Conservation (phyloP, 495 filamentous ascomycete genomes). For the Xylaria castorea region DNA sequence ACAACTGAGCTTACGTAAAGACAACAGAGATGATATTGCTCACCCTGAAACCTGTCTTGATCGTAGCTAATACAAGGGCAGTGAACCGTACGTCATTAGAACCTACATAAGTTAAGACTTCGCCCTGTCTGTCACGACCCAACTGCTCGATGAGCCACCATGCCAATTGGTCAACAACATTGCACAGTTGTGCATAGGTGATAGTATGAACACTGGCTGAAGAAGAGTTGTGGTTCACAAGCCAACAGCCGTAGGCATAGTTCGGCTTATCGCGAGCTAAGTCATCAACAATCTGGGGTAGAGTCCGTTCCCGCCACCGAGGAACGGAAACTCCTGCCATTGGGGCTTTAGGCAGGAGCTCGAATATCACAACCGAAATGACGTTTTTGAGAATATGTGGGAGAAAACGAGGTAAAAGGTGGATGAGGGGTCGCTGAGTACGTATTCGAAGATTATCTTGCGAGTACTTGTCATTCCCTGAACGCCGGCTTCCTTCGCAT, state of each 20-base stretch:
- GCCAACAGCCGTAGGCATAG: conserved; percentile 39
- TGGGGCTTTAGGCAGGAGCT: too few relatives aligned
- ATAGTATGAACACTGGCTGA: conserved; percentile 45
- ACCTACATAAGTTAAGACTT: conserved; percentile 43
- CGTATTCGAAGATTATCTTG: too few relatives aligned
- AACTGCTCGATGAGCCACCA: conserved; percentile 48
- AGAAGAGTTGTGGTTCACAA: conserved; percentile 31
- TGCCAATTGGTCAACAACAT: conserved; percentile 50
- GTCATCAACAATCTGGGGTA: conserved; percentile 50
- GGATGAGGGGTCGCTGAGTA: too few relatives aligned
- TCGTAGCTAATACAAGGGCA: conserved; percentile 30
- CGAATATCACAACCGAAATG: too few relatives aligned
- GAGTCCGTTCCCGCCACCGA: neutral
- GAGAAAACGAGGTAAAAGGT: too few relatives aligned
- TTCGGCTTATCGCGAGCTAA: conserved; percentile 46
- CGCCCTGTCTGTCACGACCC: neutral
- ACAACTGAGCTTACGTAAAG: too few relatives aligned
- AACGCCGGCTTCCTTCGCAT: too few relatives aligned
- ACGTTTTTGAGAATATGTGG: too few relatives aligned
- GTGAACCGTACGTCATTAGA: conserved; percentile 40
- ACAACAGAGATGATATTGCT: neutral
- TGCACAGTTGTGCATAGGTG: conserved; percentile 48
- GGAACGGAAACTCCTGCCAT: too few relatives aligned
- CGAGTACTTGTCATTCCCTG: too few relatives aligned
- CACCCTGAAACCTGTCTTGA: conserved; percentile 41